Base-by-base conservation (phyloP, 2,329 filamentous ascomycete species). In the Kalmusia sp. region DNA sequence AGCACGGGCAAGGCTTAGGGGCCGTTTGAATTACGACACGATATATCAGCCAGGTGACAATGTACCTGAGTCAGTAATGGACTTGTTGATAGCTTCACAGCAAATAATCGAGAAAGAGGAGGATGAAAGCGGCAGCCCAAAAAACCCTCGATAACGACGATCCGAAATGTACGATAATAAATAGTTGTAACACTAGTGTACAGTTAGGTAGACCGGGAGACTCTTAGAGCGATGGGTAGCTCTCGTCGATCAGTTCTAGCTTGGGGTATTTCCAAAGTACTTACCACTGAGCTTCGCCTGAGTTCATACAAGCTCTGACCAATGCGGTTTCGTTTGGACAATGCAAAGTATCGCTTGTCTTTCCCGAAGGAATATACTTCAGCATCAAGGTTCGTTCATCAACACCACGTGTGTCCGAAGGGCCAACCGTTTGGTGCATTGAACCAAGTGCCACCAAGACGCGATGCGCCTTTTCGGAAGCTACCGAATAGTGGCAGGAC, bases 1-100 rank as follows among this genome's bases (percentile, higher is more conserved):
- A 86, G 86, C 68, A 82, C 80, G 39, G 48, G 85, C 76, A 82
- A 86, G 83, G 75, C 87, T 79, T 9, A 66, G 74, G 77, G 82
- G 59, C 75, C 84, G 69, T 59, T 86, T 82, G 64, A 79, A 79
- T 24, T 80, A 92, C 57, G 80, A 84, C 6, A 59, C 54, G 7
- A 68, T 73, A 49, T 84, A 84, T 57, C 83, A 82, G 58, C 82
- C 54, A 2, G 63, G 62, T 17, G 64, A 68, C 14, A 62, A 64
- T 11, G 50, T 61, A 17, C 63, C 70, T 6, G 62, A 65, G 15
- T 58, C 58, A 4, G 57, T 71, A 14, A 60, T 63, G 17, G 64
- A 67, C 35, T 58, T 64, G 41, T 51, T 71, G 47, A 82, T 52
- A 70, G 62, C 57, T 79, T 62, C 78, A 72, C 64, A 73, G 71